phyloP scores from a whole-genome alignment of 1,284 basidiomycete genomes.

The Irpex sp. region DNA sequence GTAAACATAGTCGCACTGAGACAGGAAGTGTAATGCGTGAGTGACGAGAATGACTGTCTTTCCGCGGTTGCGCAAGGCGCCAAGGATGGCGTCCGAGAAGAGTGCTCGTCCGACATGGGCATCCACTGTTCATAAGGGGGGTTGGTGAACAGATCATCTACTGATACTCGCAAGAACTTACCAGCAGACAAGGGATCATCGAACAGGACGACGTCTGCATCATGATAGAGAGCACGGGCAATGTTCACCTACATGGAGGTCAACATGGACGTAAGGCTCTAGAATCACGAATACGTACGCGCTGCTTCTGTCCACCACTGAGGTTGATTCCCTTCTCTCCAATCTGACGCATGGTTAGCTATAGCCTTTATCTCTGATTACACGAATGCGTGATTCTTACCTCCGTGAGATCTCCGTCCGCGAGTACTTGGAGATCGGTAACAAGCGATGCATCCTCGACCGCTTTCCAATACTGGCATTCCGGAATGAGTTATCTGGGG shows the following conservation, averaged over 20 bases:
- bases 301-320: constrained; percentile 61
- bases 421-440: constrained; percentile 68
- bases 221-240: constrained; percentile 68
- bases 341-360: constrained; percentile 36
- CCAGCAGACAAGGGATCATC: constrained; percentile 77
- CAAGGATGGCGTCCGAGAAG: constrained; percentile 64
- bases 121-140: constrained; percentile 41
- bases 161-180: constrained; percentile 18
- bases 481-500: not conserved
- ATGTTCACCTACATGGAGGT: constrained; percentile 52
- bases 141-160: constrained; percentile 1
- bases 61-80: constrained; percentile 46
- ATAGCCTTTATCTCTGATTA: not conserved
- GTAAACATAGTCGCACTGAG: constrained; percentile 66
- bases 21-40: constrained; percentile 71
- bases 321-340: constrained; percentile 65
- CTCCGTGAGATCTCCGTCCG: constrained; percentile 75
- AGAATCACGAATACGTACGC: constrained; percentile 30
- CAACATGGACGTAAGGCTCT: not conserved
- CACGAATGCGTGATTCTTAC: constrained; percentile 27
- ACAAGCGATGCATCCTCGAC: constrained; percentile 61
- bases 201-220: constrained; percentile 67
- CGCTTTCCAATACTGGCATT: constrained; percentile 56
- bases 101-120: constrained; percentile 70
- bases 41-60: constrained; percentile 73